Percentiles rank a stretch among this genome's conserved stretches.
These are phyloP conservation scores for Zygosaccharomyces siamensis DNA, from an alignment of 805 yeast species.

Conservation along the genomic window DNA sequence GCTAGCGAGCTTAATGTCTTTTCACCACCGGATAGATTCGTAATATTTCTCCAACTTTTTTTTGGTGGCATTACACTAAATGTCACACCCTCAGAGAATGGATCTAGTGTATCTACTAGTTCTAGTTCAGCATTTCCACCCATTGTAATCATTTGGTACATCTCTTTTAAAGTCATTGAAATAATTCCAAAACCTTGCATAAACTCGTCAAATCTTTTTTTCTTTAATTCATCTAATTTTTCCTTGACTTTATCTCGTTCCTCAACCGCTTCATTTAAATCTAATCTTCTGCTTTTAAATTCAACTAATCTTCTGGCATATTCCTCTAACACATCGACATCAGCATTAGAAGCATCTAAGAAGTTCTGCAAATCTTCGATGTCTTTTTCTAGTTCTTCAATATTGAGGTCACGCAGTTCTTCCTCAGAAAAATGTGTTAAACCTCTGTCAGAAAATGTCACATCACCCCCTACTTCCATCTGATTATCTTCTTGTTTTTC, in stretches of 20 bases:
- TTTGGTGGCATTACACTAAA: slow-evolving; percentile 99
- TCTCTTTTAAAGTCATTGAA: slow-evolving; percentile 83
- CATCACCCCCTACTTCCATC: slow-evolving; percentile 32
- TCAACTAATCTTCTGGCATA: slow-evolving; percentile 66
- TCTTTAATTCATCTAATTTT: slow-evolving; percentile 62
- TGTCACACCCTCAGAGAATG: slow-evolving; percentile 94
- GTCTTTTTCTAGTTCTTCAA: slow-evolving; percentile 45
- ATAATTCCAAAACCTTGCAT: slow-evolving; percentile 89
- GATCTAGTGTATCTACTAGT: slow-evolving; percentile 90
- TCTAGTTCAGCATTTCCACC: slow-evolving; percentile 99
- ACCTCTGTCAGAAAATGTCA: slow-evolving; percentile 22
- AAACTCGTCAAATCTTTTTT: slow-evolving; percentile 76
- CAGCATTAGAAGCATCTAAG: slow-evolving; percentile 54
- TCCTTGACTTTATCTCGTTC: slow-evolving; percentile 60
- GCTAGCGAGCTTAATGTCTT: slow-evolving; percentile 94
- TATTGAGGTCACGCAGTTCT: slow-evolving; percentile 46
- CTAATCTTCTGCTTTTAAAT: slow-evolving; percentile 55
- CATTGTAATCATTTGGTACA: slow-evolving; percentile 98
- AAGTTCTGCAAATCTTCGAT: slow-evolving; percentile 52
- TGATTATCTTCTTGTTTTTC: slow-evolving; percentile 4
- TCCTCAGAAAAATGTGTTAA: slow-evolving; percentile 46
- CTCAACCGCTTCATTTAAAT: slow-evolving; percentile 62
- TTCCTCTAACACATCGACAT: slow-evolving; percentile 70
- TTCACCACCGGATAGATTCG: slow-evolving; percentile 96
- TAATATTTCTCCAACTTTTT: slow-evolving; percentile 93